A percentile compares a stretch with the other conserved stretches of the same genome.
phyloP scores from a whole-genome alignment of 768 basidiomycete genomes.

The Phylloporus sp. region DNA sequence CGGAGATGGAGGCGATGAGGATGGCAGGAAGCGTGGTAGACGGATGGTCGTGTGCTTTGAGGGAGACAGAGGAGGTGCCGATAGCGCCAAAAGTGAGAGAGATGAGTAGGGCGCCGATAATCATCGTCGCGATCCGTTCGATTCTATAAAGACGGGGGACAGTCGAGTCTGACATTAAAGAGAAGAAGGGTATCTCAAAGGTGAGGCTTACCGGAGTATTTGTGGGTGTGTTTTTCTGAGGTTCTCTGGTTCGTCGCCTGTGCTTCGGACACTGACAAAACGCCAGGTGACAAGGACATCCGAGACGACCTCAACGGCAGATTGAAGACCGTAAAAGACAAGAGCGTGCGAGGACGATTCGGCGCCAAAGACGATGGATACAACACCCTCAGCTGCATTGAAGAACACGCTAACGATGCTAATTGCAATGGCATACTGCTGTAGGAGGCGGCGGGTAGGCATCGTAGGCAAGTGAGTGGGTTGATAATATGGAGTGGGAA shows the following conservation, averaged over 20 bases:
- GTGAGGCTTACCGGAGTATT: conserved; percentile 12
- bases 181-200: background rate
- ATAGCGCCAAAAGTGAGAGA: conserved; percentile 37
- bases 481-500: background rate
- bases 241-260: conserved; percentile 29
- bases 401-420: conserved; percentile 40
- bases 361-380: conserved; percentile 43
- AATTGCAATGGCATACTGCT: conserved; percentile 39
- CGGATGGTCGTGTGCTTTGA: conserved; percentile 36
- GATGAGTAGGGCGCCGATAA: conserved; percentile 37
- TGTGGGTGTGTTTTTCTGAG: background rate
- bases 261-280: conserved; percentile 33
- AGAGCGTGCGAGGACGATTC: conserved; percentile 43
- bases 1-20: conserved; percentile 41
- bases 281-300: conserved; percentile 44
- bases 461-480: conserved; percentile 1
- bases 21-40: conserved; percentile 38
- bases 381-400: conserved; percentile 39
- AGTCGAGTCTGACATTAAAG: background rate
- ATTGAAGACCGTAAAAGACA: conserved; percentile 48
- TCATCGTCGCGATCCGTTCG: conserved; percentile 35
- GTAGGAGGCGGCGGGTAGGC: conserved; percentile 18
- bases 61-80: conserved; percentile 33
- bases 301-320: conserved; percentile 44
- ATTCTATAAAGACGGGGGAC: conserved; percentile 19